These are phyloP conservation scores for Thielaviopsis ethacetica DNA, from an alignment of 2,329 filamentous ascomycete genomes.

Conservation along the genomic window DNA sequence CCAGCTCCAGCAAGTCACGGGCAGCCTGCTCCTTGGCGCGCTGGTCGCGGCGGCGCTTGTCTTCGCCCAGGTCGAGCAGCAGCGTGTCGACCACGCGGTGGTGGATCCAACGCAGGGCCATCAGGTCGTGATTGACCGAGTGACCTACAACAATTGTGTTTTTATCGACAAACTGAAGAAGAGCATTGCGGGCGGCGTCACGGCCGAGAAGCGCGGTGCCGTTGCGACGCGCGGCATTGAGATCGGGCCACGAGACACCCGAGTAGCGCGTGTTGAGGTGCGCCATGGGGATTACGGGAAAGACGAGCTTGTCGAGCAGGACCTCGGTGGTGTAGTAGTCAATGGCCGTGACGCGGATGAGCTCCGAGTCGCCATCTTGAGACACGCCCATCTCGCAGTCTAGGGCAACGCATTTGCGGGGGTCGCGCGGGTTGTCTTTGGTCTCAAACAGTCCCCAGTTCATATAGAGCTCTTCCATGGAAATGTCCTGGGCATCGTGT, in stretches of 20 bases:
- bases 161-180: constrained; percentile 28
- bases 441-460: constrained; percentile 17
- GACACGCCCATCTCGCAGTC: constrained; percentile 40
- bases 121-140: constrained; percentile 25
- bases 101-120: constrained; percentile 32
- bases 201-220: constrained; percentile 24
- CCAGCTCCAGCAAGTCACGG: not conserved
- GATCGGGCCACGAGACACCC: constrained; percentile 26
- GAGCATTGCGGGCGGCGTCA: constrained; percentile 23
- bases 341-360: constrained; percentile 34
- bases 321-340: constrained; percentile 33
- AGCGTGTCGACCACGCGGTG: constrained; percentile 27
- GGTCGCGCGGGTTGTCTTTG: not conserved
- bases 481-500: constrained; percentile 13
- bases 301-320: constrained; percentile 34
- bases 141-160: constrained; percentile 34
- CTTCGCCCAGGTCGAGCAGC: constrained; percentile 17
- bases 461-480: constrained; percentile 15
- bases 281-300: constrained; percentile 26
- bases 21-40: constrained; percentile 12
- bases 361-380: constrained; percentile 26
- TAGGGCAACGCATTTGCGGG: constrained; percentile 24
- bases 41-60: constrained; percentile 5
- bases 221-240: constrained; percentile 21
- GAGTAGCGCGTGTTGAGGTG: constrained; percentile 35